Conservation (phyloP, 371 early-diverging fungal species). For the Apophysomyces ossiformis region DNA sequence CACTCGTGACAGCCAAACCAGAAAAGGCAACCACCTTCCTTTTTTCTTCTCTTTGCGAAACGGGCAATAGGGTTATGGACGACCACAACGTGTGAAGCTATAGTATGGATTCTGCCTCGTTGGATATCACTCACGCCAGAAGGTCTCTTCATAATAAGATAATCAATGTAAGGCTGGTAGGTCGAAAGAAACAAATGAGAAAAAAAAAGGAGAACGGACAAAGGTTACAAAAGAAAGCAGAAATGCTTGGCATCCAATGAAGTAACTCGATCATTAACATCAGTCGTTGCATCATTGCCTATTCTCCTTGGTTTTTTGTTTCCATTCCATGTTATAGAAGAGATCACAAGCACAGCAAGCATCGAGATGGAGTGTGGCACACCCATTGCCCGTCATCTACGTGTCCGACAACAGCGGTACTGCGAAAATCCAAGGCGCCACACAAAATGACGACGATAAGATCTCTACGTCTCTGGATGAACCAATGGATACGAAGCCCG, state of each 20-base stretch:
- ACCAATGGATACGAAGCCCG: constrained; percentile 5
- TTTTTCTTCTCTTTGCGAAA: not conserved
- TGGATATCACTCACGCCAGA: not conserved
- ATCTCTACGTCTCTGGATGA: not conserved
- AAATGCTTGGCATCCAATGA: too few relatives aligned
- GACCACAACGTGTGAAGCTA: constrained; percentile 1
- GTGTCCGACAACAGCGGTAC: constrained; percentile 4
- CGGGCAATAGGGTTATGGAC: not conserved
- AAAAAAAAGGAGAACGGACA: not conserved
- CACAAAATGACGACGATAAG: constrained; percentile 7
- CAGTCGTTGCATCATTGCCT: not conserved
- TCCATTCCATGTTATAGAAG: not conserved
- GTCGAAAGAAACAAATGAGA: not conserved
- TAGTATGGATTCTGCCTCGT: not conserved
- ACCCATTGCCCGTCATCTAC: constrained; percentile 5
- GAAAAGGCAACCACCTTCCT: constrained; percentile 6
- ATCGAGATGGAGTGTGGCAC: not conserved
- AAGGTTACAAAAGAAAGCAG: not conserved
- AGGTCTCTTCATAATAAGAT: not conserved
- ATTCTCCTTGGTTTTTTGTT: not conserved
- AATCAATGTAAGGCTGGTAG: not conserved
- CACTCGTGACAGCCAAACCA: not conserved
- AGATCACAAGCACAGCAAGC: not conserved
- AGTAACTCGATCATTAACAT: not conserved
- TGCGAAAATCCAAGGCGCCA: constrained; percentile 8